These are phyloP conservation scores for Syzygium jambos DNA, from an alignment of 345 rosid genomes.

Conservation along the genomic window DNA sequence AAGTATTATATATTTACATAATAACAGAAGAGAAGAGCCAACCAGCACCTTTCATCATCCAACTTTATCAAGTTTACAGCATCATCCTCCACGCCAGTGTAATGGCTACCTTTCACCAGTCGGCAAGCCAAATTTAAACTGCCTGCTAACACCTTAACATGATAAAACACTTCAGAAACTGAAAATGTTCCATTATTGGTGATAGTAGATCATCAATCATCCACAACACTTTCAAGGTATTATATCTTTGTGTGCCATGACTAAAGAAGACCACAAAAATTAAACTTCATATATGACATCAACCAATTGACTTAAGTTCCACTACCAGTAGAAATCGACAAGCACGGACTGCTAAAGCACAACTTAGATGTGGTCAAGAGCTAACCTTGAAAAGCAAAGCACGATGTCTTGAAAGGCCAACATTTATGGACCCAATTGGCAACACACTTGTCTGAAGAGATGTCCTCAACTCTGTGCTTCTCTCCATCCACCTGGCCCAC, in stretches of 20 bases:
- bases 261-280: not conserved
- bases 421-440: slow-evolving; percentile 83
- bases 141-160: slow-evolving; percentile 85
- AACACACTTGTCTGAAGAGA: slow-evolving; percentile 67
- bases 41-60: slow-evolving; percentile 73
- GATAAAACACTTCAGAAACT: not conserved
- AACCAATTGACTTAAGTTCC: not conserved
- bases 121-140: slow-evolving; percentile 72
- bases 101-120: slow-evolving; percentile 96
- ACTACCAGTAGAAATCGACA: not conserved
- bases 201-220: not conserved
- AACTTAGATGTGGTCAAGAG: slow-evolving; percentile 2
- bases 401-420: slow-evolving; percentile 92
- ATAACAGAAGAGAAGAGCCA: slow-evolving; percentile 9
- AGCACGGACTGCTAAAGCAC: not conserved
- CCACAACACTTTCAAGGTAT: not conserved
- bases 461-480: slow-evolving; percentile 68
- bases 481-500: slow-evolving; percentile 83
- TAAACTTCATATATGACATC: not conserved
- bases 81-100: slow-evolving; percentile 98
- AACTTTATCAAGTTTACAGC: slow-evolving; percentile 89
- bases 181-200: not conserved
- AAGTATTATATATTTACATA: not conserved
- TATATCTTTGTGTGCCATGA: not conserved
- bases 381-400: slow-evolving; percentile 97